Base-by-base conservation (phyloP, 2,329 filamentous ascomycete species). In the Ceratocystis lukuohia region DNA sequence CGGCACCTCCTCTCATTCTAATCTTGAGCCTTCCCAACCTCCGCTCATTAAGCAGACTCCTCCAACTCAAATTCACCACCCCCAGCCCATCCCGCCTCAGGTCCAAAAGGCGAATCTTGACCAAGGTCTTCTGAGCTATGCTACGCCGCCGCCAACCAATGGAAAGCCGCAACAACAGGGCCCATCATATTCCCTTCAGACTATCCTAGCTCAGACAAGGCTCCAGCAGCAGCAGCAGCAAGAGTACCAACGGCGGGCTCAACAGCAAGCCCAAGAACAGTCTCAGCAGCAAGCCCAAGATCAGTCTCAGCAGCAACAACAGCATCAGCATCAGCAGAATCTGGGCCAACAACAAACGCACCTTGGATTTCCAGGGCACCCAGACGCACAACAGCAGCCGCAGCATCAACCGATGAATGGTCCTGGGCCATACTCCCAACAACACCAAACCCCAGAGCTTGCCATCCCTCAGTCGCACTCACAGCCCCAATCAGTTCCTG, bases 61-160 rank as follows among this genome's bases (percentile, higher is more conserved):
- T 46, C 72, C 73, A 4, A 74, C 74, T 6, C 46, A 64, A n/a
- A 68, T 68, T 28, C 28, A 67, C 15, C 76, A 78, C 64, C 80
- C 80, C 0, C 81, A 83, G 65, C 79, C 81, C 8, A 72, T 82
- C 10, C 82, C 82, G 33, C 82, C 81, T 5, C 80, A 83, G 61
- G 80, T 83, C 1, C 82, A 84, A 67, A 79, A 80, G 68, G 77
- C 78, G 5, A 74, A 82, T 66, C 41, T 69, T 25, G 65, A 69
- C 30, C 68, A 67, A 45, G 67, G 69, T 12, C 61, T 70, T 12
- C 50, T 68, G 2, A 69, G 67, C 44, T 70, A 69, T 48, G 68
- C 69, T 10, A 70, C 68, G 5, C 69, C 69, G 6, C 67, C 69
- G 5, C 69, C 69, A 2, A 68, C 61, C 22, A 65, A 65, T 20